phyloP scores from a whole-genome alignment of 176 grass and related monocot genomes.

The Hordeum marinum region DNA sequence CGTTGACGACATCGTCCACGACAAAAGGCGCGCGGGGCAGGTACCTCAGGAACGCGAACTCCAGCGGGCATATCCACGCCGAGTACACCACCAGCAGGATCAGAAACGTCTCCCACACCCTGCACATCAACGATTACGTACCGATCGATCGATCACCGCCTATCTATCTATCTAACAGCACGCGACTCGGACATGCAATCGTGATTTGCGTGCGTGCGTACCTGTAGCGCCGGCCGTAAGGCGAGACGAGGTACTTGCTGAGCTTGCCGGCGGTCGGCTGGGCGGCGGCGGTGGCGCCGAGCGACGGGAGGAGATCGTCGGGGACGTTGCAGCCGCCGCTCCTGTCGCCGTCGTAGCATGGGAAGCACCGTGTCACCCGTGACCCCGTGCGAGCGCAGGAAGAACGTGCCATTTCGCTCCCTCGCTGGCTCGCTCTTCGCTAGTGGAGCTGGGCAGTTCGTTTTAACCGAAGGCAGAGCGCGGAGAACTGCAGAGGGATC shows the following conservation, averaged over 20 bases:
- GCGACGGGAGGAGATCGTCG: constrained; percentile 49
- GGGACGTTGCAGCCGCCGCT: constrained; percentile 2
- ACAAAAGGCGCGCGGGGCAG: constrained; percentile 50
- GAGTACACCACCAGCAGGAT: constrained; percentile 72
- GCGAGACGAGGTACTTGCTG: constrained; percentile 43
- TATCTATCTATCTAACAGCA: not conserved
- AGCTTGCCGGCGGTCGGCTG: constrained; percentile 11
- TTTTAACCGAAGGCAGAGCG: too few species aligned
- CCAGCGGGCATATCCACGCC: constrained; percentile 76
- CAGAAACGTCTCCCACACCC: constrained; percentile 68
- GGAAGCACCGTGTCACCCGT: not conserved
- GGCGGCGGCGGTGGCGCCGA: constrained; percentile 22
- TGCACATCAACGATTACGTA: not conserved
- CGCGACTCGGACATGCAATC: too few species aligned
- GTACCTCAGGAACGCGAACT: constrained; percentile 71
- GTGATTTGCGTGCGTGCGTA: not conserved
- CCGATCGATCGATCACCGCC: not conserved
- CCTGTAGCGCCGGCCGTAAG: constrained; percentile 57
- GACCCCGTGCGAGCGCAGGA: not conserved
- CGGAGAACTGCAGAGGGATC: constrained; percentile 11
- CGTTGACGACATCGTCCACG: constrained; percentile 60
- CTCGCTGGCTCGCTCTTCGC: not conserved
- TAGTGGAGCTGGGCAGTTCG: not conserved
- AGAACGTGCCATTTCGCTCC: constrained; percentile 24
- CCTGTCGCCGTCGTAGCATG: constrained; percentile 9